Conservation (phyloP, 805 yeast genomes). For the Hyphopichia homilentoma region DNA sequence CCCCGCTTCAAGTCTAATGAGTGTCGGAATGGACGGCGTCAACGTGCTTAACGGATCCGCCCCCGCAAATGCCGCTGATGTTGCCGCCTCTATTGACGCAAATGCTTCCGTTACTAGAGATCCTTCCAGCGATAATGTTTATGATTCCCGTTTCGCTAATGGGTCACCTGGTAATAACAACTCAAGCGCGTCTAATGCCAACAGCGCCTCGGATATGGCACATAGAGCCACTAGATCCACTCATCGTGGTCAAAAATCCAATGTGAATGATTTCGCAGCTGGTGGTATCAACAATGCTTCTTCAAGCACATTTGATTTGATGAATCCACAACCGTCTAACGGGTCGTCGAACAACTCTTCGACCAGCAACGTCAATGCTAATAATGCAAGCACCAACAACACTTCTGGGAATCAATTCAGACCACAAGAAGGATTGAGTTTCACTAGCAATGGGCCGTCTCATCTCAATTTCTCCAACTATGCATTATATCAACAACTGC, state of each 20-base stretch:
- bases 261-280: neutral
- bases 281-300: neutral
- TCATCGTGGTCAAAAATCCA: too few relatives aligned
- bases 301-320: constrained; percentile 14
- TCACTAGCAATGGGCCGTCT: constrained; percentile 15
- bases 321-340: constrained; percentile 13
- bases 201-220: neutral
- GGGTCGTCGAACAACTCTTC: constrained; percentile 5
- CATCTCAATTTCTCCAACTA: constrained; percentile 11
- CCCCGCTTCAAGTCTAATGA: neutral
- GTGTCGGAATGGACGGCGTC: neutral
- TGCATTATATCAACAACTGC: constrained; percentile 12
- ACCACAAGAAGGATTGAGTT: constrained; percentile 24
- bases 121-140: neutral
- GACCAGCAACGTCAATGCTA: constrained; percentile 3
- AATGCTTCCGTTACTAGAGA: neutral
- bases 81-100: neutral
- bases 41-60: neutral
- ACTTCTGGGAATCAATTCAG: constrained; percentile 19
- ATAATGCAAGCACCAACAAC: too few relatives aligned
- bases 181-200: too few relatives aligned
- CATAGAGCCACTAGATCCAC: neutral
- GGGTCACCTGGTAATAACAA: neutral
- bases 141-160: neutral
- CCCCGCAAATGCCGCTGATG: neutral